Conservation (phyloP, 148 eudicot species). For the Simmondsia chinensis region DNA sequence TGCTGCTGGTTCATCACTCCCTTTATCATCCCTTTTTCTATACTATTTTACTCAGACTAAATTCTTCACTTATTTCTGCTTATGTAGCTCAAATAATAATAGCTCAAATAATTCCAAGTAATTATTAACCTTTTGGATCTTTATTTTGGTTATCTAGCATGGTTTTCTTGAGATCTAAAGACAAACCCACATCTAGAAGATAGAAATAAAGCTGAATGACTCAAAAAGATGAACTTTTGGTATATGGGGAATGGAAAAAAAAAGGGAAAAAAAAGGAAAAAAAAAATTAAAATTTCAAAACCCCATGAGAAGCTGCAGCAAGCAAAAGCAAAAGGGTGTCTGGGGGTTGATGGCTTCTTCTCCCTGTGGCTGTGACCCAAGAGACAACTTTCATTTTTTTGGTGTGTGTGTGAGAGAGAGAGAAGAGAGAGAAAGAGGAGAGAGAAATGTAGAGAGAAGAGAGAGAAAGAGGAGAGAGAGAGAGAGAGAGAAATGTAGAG, state of each 20-base stretch:
- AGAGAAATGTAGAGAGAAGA: not conserved
- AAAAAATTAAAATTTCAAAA: conserved; percentile 15
- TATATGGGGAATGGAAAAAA: conserved; percentile 1
- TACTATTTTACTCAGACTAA: conserved; percentile 9
- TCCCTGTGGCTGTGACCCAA: conserved; percentile 61
- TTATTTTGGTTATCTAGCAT: conserved; percentile 8
- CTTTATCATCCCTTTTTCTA: conserved; percentile 31
- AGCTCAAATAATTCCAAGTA: not conserved
- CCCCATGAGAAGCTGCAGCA: conserved; percentile 12
- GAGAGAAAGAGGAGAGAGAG: conserved; percentile 11
- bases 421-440: conserved; percentile 1
- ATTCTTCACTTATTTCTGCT: too few relatives aligned
- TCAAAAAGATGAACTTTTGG: not conserved
- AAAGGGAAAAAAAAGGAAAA: not conserved
- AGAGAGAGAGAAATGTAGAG: conserved; percentile 15
- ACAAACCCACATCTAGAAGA: conserved; percentile 23
- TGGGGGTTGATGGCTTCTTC: conserved; percentile 32
- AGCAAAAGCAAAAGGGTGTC: not conserved
- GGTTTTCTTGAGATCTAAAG: conserved; percentile 10
- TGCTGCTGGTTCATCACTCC: conserved; percentile 13
- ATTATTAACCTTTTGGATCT: conserved; percentile 5
- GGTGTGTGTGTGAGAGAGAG: conserved; percentile 4
- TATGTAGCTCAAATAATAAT: too few relatives aligned
- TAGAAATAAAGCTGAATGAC: conserved; percentile 6
- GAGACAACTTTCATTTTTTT: conserved; percentile 49